These are phyloP conservation scores for Suhomyces sp. DNA, from an alignment of 805 yeast species.

Conservation along the genomic window DNA sequence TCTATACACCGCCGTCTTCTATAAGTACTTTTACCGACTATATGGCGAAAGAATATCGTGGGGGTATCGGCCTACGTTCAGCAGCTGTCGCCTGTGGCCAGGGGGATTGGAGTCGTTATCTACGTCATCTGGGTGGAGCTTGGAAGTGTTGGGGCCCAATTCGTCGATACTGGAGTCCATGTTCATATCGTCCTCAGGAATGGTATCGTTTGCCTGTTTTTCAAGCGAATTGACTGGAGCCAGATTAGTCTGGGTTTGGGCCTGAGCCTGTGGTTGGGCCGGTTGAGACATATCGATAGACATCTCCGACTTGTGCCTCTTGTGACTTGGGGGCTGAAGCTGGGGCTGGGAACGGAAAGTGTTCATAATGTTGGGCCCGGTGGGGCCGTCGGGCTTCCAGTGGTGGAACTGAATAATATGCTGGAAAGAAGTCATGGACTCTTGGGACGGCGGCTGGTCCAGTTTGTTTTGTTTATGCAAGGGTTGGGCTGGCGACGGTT, in stretches of 20 bases:
- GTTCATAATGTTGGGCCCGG: conserved; percentile 10
- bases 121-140: conserved; percentile 6
- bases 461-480: conserved; percentile 30
- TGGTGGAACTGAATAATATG: conserved; percentile 56
- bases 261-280: background rate
- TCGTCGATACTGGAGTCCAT: conserved; percentile 13
- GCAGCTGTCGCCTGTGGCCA: conserved; percentile 11
- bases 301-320: conserved; percentile 32
- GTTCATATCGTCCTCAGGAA: conserved; percentile 10
- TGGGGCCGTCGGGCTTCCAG: conserved; percentile 47
- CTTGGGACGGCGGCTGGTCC: conserved; percentile 36
- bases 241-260: background rate
- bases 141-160: background rate
- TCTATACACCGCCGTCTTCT: background rate
- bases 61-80: conserved; percentile 27
- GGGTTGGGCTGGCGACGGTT: conserved; percentile 42
- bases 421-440: conserved; percentile 46
- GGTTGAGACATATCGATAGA: background rate
- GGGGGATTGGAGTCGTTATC: conserved; percentile 7
- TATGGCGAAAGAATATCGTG: conserved; percentile 25
- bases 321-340: conserved; percentile 22
- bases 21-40: conserved; percentile 6
- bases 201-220: conserved; percentile 4
- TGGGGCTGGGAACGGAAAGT: conserved; percentile 9
- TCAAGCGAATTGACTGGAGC: background rate